A percentile compares a stretch with the other conserved stretches of the same genome.
These are phyloP conservation scores for Tricholoma flavovirens DNA, from an alignment of 768 basidiomycete species.

Conservation along the genomic window DNA sequence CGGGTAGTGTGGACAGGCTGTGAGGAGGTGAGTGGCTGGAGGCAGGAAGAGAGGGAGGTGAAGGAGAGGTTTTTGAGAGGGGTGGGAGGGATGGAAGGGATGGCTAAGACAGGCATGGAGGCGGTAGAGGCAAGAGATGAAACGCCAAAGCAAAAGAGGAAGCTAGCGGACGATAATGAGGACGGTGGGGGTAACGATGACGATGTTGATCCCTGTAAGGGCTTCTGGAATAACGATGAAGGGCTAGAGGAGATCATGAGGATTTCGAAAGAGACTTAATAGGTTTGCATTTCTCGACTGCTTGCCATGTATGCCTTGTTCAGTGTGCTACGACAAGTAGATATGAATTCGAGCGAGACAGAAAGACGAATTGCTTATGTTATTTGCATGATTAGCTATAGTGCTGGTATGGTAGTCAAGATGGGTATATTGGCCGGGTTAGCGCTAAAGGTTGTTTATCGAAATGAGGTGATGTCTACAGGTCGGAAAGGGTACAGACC, in stretches of 20 bases:
- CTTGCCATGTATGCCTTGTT: not conserved
- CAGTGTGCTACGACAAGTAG: not conserved
- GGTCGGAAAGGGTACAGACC: too few relatives aligned
- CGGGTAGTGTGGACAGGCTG: conserved; percentile 74
- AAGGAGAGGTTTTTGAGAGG: conserved; percentile 34
- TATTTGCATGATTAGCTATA: too few relatives aligned
- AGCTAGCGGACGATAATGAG: conserved; percentile 12
- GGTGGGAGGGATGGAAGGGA: conserved; percentile 13
- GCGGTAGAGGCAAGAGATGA: conserved; percentile 22
- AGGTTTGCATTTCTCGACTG: not conserved
- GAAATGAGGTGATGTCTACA: too few relatives aligned
- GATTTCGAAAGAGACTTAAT: conserved; percentile 49
- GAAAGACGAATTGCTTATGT: too few relatives aligned
- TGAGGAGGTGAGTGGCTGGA: conserved; percentile 53
- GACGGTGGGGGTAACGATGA: conserved; percentile 8
- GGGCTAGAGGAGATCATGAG: conserved; percentile 68
- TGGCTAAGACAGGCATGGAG: conserved; percentile 8
- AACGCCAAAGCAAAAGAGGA: not conserved
- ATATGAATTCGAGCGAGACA: not conserved
- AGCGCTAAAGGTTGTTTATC: too few relatives aligned
- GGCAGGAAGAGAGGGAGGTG: conserved; percentile 46
- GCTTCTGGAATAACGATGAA: conserved; percentile 71
- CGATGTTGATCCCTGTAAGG: conserved; percentile 19
- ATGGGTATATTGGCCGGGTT: too few relatives aligned
- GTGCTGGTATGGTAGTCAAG: too few relatives aligned